phyloP scores from a whole-genome alignment of 2,329 filamentous ascomycete species.

The Graphilbum sp. region DNA sequence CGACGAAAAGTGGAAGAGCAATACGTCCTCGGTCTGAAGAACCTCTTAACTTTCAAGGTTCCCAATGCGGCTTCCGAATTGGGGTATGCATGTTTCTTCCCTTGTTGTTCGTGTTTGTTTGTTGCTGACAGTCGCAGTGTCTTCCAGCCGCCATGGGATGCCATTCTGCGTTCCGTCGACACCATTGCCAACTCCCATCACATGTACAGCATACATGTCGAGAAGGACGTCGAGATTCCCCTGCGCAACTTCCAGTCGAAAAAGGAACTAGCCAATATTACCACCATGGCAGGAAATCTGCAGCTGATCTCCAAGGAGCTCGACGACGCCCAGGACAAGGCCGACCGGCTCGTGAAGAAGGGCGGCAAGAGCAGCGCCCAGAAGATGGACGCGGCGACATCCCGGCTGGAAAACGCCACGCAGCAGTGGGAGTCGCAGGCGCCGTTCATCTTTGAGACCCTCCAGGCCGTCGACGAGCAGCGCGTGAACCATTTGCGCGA shows the following conservation, averaged over 20 bases:
- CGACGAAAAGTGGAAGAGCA: slow-evolving; percentile 80
- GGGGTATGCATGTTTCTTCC: slow-evolving; percentile 44
- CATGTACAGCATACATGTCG: slow-evolving; percentile 63
- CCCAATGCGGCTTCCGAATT: slow-evolving; percentile 66
- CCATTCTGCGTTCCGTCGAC: slow-evolving; percentile 65
- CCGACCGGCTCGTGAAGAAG: slow-evolving; percentile 71
- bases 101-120: slow-evolving; percentile 1
- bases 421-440: slow-evolving; percentile 89
- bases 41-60: slow-evolving; percentile 57
- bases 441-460: slow-evolving; percentile 82
- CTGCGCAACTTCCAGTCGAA: slow-evolving; percentile 58
- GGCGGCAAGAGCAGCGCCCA: slow-evolving; percentile 58
- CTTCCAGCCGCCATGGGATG: slow-evolving; percentile 82
- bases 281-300: slow-evolving; percentile 68
- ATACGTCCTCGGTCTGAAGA: slow-evolving; percentile 70
- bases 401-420: slow-evolving; percentile 59
- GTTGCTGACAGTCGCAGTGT: slow-evolving; percentile 37
- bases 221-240: slow-evolving; percentile 73
- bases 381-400: slow-evolving; percentile 60
- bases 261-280: slow-evolving; percentile 68
- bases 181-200: slow-evolving; percentile 72
- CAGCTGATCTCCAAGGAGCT: slow-evolving; percentile 68
- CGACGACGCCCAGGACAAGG: slow-evolving; percentile 66
- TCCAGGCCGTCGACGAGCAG: slow-evolving; percentile 81
- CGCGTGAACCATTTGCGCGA: slow-evolving; percentile 82